phyloP scores from a whole-genome alignment of 345 rosid genomes.

The Cardamine resedifolia region DNA sequence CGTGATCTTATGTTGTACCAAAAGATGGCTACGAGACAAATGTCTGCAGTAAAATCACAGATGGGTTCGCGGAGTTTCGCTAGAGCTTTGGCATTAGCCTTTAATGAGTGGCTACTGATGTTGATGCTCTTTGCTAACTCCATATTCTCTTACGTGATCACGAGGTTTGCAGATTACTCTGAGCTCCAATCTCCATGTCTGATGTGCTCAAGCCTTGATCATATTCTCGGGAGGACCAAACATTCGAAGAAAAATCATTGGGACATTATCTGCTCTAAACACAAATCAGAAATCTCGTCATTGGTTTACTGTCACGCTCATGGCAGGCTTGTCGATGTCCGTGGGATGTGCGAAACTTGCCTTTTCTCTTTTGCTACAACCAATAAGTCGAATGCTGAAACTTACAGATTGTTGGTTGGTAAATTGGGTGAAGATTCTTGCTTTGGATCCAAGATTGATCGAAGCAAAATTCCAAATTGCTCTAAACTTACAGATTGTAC shows the following conservation, averaged over 20 bases:
- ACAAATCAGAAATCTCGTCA: conserved; percentile 83
- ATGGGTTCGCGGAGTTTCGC: conserved; percentile 43
- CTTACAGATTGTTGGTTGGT: conserved; percentile 77
- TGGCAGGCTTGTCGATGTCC: conserved; percentile 74
- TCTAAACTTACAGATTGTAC: conserved; percentile 42
- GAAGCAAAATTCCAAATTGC: conserved; percentile 31
- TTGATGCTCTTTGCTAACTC: conserved; percentile 68
- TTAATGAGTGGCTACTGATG: conserved; percentile 78
- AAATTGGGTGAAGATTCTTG: conserved; percentile 61
- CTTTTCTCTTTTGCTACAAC: conserved; percentile 75
- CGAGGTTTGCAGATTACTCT: conserved; percentile 61
- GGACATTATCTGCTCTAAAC: conserved; percentile 76
- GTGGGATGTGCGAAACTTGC: conserved; percentile 73
- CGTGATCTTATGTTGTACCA: conserved; percentile 23
- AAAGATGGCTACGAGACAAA: conserved; percentile 50
- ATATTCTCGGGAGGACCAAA: conserved; percentile 50
- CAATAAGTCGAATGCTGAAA: conserved; percentile 79
- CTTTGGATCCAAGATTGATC: conserved; percentile 38
- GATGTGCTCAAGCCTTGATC: conserved; percentile 89
- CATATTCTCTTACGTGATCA: conserved; percentile 55
- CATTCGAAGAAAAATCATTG: conserved; percentile 47
- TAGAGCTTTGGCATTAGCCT: conserved; percentile 61
- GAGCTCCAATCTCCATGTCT: conserved; percentile 71
- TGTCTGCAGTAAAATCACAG: conserved; percentile 45
- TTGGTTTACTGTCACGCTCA: conserved; percentile 81